Percentiles rank a stretch among this genome's conserved stretches.
Evolutionary conservation across 495 filamentous ascomycete species (phyloP).

Genomic region (Elaphomyces granulatus): DNA sequence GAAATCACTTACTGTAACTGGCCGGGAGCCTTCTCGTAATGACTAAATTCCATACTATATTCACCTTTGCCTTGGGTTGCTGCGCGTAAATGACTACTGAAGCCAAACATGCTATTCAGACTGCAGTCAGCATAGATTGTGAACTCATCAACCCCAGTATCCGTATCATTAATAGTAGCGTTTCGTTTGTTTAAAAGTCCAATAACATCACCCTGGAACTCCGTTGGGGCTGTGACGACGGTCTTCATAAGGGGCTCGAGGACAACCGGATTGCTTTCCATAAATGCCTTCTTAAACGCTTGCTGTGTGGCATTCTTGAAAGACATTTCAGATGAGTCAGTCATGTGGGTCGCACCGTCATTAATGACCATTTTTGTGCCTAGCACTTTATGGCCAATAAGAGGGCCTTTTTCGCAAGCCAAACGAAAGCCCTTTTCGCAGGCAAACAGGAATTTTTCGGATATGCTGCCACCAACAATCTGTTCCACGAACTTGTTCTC

Average conservation of each 20-base stretch:
- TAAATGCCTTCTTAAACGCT: slow-evolving; percentile 93
- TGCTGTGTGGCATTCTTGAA: slow-evolving; percentile 95
- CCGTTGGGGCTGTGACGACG: slow-evolving; percentile 82
- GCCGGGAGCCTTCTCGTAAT: slow-evolving; percentile 74
- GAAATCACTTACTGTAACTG: slow-evolving; percentile 67
- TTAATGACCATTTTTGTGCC: slow-evolving; percentile 85
- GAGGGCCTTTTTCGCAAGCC: slow-evolving; percentile 73
- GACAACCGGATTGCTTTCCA: slow-evolving; percentile 57
- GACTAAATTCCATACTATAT: slow-evolving; percentile 97
- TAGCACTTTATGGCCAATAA: slow-evolving; percentile 88
- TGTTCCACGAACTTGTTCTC: slow-evolving; percentile 76
- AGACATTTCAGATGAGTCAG: slow-evolving; percentile 95
- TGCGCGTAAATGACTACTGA: slow-evolving; percentile 75
- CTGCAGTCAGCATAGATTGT: slow-evolving; percentile 86
- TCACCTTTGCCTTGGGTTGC: slow-evolving; percentile 98
- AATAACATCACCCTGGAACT: slow-evolving; percentile 96
- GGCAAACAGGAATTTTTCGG: slow-evolving; percentile 90
- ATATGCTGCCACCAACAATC: slow-evolving; percentile 79
- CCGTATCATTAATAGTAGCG: slow-evolving; percentile 88
- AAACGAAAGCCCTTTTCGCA: slow-evolving; percentile 92
- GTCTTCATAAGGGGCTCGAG: slow-evolving; percentile 99
- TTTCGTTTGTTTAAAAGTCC: slow-evolving; percentile 93
- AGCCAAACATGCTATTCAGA: slow-evolving; percentile 95
- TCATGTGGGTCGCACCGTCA: slow-evolving; percentile 95
- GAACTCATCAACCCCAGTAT: slow-evolving; percentile 91